Percentiles rank a stretch among this genome's conserved stretches.
These are phyloP conservation scores for Skeletonema menzelii DNA, from an alignment of 108 stramenopile genomes.

Conservation along the genomic window DNA sequence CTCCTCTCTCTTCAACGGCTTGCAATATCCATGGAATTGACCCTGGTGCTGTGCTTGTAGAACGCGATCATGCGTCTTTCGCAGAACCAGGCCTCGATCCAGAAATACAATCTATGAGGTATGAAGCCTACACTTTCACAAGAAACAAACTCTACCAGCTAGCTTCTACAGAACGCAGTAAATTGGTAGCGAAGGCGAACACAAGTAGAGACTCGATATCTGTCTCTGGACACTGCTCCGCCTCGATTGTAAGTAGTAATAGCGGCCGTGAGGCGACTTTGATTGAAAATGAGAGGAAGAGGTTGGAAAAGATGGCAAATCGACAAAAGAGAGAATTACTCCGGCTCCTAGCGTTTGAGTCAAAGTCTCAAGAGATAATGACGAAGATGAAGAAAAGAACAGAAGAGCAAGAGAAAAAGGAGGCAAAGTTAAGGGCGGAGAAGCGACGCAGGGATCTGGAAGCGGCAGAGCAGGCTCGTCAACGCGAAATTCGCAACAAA, in stretches of 20 bases:
- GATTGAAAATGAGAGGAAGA: constrained; percentile 25
- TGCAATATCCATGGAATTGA: constrained; percentile 24
- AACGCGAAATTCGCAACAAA: constrained; percentile 23
- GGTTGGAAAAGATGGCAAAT: constrained; percentile 31
- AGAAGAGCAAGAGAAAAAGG: constrained; percentile 21
- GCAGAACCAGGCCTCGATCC: constrained; percentile 11
- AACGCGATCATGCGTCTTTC: constrained; percentile 25
- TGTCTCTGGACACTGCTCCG: background rate
- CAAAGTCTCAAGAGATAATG: constrained; percentile 25
- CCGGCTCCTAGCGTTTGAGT: constrained; percentile 22
- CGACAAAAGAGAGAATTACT: constrained; percentile 27
- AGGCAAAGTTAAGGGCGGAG: constrained; percentile 12
- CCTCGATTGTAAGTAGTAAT: background rate
- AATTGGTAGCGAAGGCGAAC: constrained; percentile 4
- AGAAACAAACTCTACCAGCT: constrained; percentile 12
- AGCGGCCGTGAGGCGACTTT: background rate
- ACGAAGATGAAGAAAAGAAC: constrained; percentile 20
- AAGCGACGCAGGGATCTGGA: constrained; percentile 16
- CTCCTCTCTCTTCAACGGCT: constrained; percentile 16
- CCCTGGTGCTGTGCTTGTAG: constrained; percentile 2
- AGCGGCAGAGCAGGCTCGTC: constrained; percentile 29
- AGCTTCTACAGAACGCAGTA: constrained; percentile 3
- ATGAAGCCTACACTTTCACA: constrained; percentile 17
- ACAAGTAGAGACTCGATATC: constrained; percentile 3
- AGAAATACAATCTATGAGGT: constrained; percentile 24